Conservation (phyloP, 805 yeast species). For the Candida bentonensis region DNA sequence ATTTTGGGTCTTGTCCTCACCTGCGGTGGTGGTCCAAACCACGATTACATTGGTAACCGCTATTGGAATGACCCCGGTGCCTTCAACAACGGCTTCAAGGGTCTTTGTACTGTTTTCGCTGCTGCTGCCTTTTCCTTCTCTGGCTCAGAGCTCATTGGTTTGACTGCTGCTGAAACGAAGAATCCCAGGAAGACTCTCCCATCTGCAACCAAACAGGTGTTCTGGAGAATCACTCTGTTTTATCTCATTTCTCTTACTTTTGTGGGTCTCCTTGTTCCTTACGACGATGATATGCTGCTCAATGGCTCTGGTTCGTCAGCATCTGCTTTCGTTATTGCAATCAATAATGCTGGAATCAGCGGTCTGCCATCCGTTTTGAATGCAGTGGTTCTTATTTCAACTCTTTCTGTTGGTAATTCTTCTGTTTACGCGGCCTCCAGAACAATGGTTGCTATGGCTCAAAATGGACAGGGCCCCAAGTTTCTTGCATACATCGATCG, state of each 20-base stretch:
- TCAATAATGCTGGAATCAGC: constrained; percentile 44
- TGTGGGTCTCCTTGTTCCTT: constrained; percentile 53
- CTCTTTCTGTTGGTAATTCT: constrained; percentile 59
- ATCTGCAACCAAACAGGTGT: constrained; percentile 56
- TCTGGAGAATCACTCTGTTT: constrained; percentile 57
- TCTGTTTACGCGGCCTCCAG: constrained; percentile 61
- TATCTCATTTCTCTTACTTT: constrained; percentile 40
- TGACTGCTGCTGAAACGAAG: constrained; percentile 54
- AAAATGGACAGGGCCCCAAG: constrained; percentile 48
- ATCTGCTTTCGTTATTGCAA: constrained; percentile 69
- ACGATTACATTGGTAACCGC: constrained; percentile 37
- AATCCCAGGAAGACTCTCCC: constrained; percentile 52
- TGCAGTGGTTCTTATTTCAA: constrained; percentile 53
- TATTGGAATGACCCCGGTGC: constrained; percentile 55
- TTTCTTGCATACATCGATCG: constrained; percentile 48
- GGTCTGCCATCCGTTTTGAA: constrained; percentile 56
- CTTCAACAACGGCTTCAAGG: constrained; percentile 51
- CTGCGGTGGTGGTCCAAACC: constrained; percentile 44
- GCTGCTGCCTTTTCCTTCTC: constrained; percentile 55
- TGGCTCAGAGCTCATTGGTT: constrained; percentile 52
- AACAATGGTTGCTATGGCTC: constrained; percentile 48
- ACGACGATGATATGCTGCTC: constrained; percentile 31
- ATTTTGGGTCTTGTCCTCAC: constrained; percentile 42
- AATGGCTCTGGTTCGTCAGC: constrained; percentile 43
- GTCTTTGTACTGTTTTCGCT: constrained; percentile 48